phyloP scores from a whole-genome alignment of 164 flowering plant species.

The Protea cynaroides region DNA sequence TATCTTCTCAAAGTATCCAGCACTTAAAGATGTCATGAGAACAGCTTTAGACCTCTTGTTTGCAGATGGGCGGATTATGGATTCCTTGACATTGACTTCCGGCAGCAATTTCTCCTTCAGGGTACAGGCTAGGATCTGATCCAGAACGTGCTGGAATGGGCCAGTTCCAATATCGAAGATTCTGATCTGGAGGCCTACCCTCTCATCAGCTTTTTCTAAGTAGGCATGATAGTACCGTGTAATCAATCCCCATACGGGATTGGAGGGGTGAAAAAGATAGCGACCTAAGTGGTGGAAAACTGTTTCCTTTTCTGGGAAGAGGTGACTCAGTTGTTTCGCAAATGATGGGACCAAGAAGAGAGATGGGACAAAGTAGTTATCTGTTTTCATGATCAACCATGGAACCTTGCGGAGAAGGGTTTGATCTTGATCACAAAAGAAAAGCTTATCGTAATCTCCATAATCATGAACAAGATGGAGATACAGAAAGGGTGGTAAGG shows the following conservation, averaged over 20 bases:
- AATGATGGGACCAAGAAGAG: slow-evolving; percentile 74
- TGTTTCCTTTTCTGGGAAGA: slow-evolving; percentile 66
- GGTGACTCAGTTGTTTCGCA: slow-evolving; percentile 45
- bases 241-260: slow-evolving; percentile 76
- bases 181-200: slow-evolving; percentile 72
- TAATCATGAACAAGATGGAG: slow-evolving; percentile 74
- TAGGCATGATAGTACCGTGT: slow-evolving; percentile 71
- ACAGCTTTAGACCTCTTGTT: slow-evolving; percentile 44
- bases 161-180: slow-evolving; percentile 52
- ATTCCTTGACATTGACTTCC: slow-evolving; percentile 22
- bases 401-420: slow-evolving; percentile 45
- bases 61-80: slow-evolving; percentile 11
- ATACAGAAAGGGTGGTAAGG: slow-evolving; percentile 36
- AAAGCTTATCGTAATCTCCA: slow-evolving; percentile 64
- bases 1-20: slow-evolving; percentile 59
- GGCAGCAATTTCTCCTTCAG: slow-evolving; percentile 58
- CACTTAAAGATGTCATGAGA: slow-evolving; percentile 57
- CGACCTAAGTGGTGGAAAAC: slow-evolving; percentile 79
- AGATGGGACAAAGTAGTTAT: slow-evolving; percentile 74
- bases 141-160: slow-evolving; percentile 62
- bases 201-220: slow-evolving; percentile 71
- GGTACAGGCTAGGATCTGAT: slow-evolving; percentile 68
- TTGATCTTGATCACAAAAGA: slow-evolving; percentile 82
- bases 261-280: slow-evolving; percentile 78
- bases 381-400: slow-evolving; percentile 69